These are phyloP conservation scores for Zymoseptoria tritici DNA, from an alignment of 2,329 filamentous ascomycete species.

Conservation along the genomic window DNA sequence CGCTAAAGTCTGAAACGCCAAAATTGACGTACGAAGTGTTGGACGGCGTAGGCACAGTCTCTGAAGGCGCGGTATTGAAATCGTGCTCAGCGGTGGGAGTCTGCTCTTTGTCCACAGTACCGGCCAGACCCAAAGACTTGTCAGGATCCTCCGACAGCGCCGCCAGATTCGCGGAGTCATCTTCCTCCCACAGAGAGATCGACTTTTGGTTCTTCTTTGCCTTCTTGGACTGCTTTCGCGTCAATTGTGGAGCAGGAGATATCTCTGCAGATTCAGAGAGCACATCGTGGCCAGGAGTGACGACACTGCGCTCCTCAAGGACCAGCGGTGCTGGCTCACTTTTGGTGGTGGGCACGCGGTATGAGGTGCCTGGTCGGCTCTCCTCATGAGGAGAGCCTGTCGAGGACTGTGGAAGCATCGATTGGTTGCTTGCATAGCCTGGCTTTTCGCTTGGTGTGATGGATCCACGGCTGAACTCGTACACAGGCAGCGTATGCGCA, in stretches of 20 bases:
- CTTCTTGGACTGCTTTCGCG: constrained; percentile 25
- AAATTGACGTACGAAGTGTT: constrained; percentile 6
- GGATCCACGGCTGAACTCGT: not conserved
- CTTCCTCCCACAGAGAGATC: constrained; percentile 12
- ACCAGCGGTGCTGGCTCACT: constrained; percentile 13
- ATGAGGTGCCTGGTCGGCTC: constrained; percentile 7
- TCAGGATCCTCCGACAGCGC: not conserved
- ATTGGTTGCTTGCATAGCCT: not conserved
- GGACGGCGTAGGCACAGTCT: not conserved
- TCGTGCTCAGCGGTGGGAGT: not conserved
- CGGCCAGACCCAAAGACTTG: not conserved
- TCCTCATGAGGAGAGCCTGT: not conserved
- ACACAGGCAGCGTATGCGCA: constrained; percentile 12
- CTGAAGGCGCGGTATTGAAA: not conserved
- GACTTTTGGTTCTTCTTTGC: constrained; percentile 19
- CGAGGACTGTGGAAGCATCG: not conserved
- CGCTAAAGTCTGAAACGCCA: constrained; percentile 11
- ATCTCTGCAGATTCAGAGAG: constrained; percentile 5
- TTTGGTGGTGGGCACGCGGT: constrained; percentile 9
- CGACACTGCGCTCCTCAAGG: constrained; percentile 11
- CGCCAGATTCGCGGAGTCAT: not conserved
- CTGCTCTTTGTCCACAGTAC: not conserved
- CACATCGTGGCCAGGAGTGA: constrained; percentile 4
- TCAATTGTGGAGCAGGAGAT: constrained; percentile 10
- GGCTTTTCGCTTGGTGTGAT: not conserved